phyloP scores from a whole-genome alignment of 225 moss, liverwort and hornwort genomes.

The Thuidium tamariscinum region DNA sequence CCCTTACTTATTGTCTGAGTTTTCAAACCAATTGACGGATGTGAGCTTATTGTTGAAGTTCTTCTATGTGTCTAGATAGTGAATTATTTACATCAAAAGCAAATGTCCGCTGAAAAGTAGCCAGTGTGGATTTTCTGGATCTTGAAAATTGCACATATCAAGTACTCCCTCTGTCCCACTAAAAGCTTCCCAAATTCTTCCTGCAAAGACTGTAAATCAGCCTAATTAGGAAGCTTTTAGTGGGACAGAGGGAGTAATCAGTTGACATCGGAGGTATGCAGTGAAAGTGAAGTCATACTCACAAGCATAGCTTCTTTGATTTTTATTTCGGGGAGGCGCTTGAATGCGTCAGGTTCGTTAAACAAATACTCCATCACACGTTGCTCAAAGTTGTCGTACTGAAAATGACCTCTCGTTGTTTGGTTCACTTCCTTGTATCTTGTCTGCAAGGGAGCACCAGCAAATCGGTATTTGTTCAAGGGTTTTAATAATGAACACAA shows the following conservation, averaged over 20 bases:
- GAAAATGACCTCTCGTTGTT: conserved; percentile 15
- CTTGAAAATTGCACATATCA: not conserved
- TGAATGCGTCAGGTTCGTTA: conserved; percentile 11
- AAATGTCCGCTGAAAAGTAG: not conserved
- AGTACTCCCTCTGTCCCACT: too few relatives aligned
- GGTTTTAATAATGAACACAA: too few relatives aligned
- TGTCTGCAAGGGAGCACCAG: not conserved
- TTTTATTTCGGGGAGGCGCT: conserved; percentile 15
- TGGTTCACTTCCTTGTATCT: conserved; percentile 14
- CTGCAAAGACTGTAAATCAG: too few relatives aligned
- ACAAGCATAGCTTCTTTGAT: conserved; percentile 28
- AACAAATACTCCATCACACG: conserved; percentile 17
- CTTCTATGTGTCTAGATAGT: not conserved
- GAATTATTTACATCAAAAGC: not conserved
- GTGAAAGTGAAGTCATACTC: not conserved
- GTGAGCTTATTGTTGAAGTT: not conserved
- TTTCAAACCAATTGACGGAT: not conserved
- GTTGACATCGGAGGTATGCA: not conserved
- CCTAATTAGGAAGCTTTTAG: too few relatives aligned
- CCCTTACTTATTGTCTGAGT: conserved; percentile 9
- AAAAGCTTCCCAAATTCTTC: too few relatives aligned
- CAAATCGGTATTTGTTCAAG: not conserved
- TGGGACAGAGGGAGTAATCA: too few relatives aligned
- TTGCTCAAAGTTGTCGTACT: conserved; percentile 34
- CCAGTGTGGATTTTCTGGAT: not conserved